Evolutionary conservation across 2,329 filamentous ascomycete species (phyloP), one percentile per base, ranked within the genome.

Genomic region (Eurotiales sp.): DNA sequence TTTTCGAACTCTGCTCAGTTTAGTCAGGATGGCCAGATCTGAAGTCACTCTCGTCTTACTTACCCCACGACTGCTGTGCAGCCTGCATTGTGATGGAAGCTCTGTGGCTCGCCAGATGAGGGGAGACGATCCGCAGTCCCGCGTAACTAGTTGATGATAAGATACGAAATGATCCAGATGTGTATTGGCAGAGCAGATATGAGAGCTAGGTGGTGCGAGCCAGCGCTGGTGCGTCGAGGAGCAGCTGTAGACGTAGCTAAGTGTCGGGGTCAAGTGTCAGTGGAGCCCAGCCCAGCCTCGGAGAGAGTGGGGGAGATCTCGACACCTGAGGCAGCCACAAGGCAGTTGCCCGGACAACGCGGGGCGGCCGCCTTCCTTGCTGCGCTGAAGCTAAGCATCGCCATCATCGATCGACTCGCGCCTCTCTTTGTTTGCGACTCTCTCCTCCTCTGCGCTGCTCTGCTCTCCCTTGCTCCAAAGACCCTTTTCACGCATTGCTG

Each of bases 1-100:
- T 95, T 95, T 68, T 95, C 89, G 65, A 93, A 82, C 79, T 96
- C 92, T 95, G 14, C 34, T 25, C 40, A 27, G 23, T n/a, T 11
- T 25, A n/a, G 8, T 50, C 8, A 14, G 32, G 41, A 44, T 25
- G 17, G 22, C 3, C 37, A 3, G 10, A 14, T n/a, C n/a, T n/a
- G n/a, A 23, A 22, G 8, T 25, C 17, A 36, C 11, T 11, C 6
- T 27, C 25, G 10, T 27, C 10, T 10, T 5, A 25, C 57, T 66
- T 71, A 84, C 82, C 81, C 82, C 82, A 85, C 50, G 80, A 77
- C 67, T 78, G 79, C 68, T 78, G 77, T 55, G 81, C 77, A 62
- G 73, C 69, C 59, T 81, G 77, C 80, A 82, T 82, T 54, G 55
- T 68, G 58, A 10, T 37, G 30, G 40, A 42, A 30, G 29, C 27